Percentiles rank a stretch among this genome's conserved stretches.
Evolutionary conservation across 768 basidiomycete species (phyloP).

Genomic region (Scleroderma citrinum): DNA sequence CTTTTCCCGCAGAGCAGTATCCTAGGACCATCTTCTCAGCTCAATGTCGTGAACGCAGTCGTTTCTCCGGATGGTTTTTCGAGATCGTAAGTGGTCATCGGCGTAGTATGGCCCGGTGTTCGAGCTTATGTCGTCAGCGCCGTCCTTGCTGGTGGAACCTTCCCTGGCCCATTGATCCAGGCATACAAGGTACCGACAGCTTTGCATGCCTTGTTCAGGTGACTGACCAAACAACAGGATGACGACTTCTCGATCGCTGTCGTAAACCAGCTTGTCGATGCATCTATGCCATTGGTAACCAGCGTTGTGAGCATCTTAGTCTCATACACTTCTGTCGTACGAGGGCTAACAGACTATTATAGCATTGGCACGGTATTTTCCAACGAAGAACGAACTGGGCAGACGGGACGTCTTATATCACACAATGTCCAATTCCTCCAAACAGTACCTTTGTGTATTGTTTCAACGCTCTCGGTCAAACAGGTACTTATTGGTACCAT

Average conservation of each 20-base stretch:
- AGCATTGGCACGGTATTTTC: constrained; percentile 56
- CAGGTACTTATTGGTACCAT: constrained; percentile 33
- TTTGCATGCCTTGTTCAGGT: neutral
- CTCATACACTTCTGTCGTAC: no score
- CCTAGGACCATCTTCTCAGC: neutral
- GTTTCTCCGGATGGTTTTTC: constrained; percentile 42
- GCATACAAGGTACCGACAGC: constrained; percentile 25
- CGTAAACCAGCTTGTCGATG: constrained; percentile 37
- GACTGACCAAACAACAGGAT: constrained; percentile 27
- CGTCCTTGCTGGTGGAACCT: constrained; percentile 36
- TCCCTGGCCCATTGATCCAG: constrained; percentile 42
- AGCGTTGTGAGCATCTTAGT: constrained; percentile 31
- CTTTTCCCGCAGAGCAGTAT: neutral
- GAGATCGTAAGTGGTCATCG: constrained; percentile 31
- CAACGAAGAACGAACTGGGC: constrained; percentile 39
- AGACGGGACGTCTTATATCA: constrained; percentile 39
- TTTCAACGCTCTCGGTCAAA: constrained; percentile 16
- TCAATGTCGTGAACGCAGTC: neutral
- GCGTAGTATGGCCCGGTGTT: neutral
- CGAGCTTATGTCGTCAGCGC: constrained; percentile 7
- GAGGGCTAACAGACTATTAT: no score
- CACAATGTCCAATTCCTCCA: constrained; percentile 28
- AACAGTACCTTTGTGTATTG: constrained; percentile 20
- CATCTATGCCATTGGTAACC: constrained; percentile 44
- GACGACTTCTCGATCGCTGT: constrained; percentile 40